Conservation (phyloP, 2,329 filamentous ascomycete genomes). For the Fusarium foetens region DNA sequence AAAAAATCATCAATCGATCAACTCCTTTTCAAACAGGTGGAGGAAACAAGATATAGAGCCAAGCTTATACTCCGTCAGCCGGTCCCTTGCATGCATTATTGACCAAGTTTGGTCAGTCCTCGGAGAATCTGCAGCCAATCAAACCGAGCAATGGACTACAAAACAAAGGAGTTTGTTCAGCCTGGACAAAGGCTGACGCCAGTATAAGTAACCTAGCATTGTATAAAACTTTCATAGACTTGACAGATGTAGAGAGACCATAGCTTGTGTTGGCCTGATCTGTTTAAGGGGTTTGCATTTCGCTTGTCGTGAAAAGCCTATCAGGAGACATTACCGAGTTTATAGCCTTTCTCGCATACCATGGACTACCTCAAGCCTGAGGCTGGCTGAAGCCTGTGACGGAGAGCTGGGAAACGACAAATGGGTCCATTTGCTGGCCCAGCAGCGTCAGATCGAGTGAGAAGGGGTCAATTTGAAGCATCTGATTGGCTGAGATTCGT, state of each 20-base stretch:
- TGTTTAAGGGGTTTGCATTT: constrained; percentile 10
- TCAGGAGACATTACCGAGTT: neutral
- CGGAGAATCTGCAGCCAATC: constrained; percentile 15
- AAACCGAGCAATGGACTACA: constrained; percentile 7
- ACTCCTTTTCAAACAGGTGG: constrained; percentile 10
- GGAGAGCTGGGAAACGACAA: constrained; percentile 14
- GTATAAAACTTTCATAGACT: neutral
- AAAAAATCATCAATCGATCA: neutral
- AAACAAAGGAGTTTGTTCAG: constrained; percentile 14
- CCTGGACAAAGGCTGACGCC: constrained; percentile 1
- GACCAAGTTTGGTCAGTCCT: constrained; percentile 10
- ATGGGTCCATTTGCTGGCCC: constrained; percentile 22
- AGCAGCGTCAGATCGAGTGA: constrained; percentile 28
- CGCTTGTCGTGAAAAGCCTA: constrained; percentile 1
- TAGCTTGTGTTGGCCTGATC: neutral
- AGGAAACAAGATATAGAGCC: constrained; percentile 5
- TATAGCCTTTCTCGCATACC: neutral
- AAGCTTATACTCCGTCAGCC: neutral
- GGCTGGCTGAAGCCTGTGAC: constrained; percentile 15
- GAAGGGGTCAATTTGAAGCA: constrained; percentile 1
- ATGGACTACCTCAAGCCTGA: neutral
- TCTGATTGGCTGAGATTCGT: constrained; percentile 9
- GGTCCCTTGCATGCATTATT: constrained; percentile 18
- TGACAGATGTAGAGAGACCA: neutral
- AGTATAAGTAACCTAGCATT: neutral